Evolutionary conservation across 164 flowering plant species (phyloP).

Genomic region (Magnolia sinica): DNA sequence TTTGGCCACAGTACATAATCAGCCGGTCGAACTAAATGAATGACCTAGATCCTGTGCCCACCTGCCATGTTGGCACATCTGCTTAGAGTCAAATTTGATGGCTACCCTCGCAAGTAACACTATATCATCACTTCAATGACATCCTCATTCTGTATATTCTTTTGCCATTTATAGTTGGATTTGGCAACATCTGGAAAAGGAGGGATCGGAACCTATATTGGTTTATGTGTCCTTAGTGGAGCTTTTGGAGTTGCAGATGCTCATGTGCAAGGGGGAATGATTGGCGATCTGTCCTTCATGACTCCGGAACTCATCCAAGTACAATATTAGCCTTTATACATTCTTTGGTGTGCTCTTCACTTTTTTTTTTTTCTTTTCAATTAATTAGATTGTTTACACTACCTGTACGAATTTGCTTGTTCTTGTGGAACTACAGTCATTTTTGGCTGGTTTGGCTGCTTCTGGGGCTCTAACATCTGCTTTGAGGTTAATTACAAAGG

Average conservation of each 20-base stretch:
- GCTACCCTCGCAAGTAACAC: too few relatives aligned
- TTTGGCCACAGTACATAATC: too few relatives aligned
- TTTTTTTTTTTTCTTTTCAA: neutral
- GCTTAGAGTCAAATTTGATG: too few relatives aligned
- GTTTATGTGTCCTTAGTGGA: constrained; percentile 48
- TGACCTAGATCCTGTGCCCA: too few relatives aligned
- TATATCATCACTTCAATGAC: too few relatives aligned
- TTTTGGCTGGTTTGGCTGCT: constrained; percentile 75
- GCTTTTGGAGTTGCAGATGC: constrained; percentile 80
- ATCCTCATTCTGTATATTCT: too few relatives aligned
- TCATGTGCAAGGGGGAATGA: constrained; percentile 76
- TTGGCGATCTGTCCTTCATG: constrained; percentile 80
- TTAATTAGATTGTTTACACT: neutral
- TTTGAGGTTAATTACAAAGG: constrained; percentile 69
- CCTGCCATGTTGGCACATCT: too few relatives aligned
- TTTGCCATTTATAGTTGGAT: constrained; percentile 47
- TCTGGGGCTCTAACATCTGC: constrained; percentile 79
- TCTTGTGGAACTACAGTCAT: constrained; percentile 44
- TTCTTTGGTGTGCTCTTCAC: too few relatives aligned
- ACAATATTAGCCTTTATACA: too few relatives aligned
- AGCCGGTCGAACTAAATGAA: too few relatives aligned
- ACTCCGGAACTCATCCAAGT: constrained; percentile 65
- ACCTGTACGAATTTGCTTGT: neutral
- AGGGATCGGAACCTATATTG: constrained; percentile 60
- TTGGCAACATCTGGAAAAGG: constrained; percentile 70